phyloP scores from a whole-genome alignment of 176 grass and related monocot species.

The Thalia dealbata region DNA sequence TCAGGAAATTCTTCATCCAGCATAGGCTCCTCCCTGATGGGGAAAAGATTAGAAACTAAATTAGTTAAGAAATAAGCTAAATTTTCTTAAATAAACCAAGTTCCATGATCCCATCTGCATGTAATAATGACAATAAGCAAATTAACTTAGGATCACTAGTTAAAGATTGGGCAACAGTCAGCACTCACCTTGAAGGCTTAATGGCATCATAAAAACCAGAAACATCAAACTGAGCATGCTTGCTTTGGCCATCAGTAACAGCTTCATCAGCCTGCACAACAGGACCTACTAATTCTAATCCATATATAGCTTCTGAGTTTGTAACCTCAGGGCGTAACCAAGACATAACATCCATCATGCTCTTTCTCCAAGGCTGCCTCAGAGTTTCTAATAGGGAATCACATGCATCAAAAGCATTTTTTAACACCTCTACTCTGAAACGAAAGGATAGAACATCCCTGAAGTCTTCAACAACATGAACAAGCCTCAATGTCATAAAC shows the following conservation, averaged over 20 bases:
- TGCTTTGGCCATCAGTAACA: conserved; percentile 22
- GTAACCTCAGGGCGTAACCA: conserved; percentile 76
- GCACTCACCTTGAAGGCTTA: conserved; percentile 50
- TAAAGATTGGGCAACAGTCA: neutral
- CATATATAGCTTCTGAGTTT: conserved; percentile 56
- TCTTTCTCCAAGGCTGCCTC: conserved; percentile 81
- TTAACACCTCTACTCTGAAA: conserved; percentile 61
- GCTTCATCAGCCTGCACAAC: conserved; percentile 16
- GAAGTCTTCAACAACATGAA: conserved; percentile 21
- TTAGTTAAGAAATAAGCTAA: conserved; percentile 20
- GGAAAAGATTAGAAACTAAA: conserved; percentile 20
- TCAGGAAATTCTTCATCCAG: conserved; percentile 54
- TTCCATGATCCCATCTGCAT: neutral
- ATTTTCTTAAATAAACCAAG: conserved; percentile 3
- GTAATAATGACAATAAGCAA: neutral
- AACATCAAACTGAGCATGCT: conserved; percentile 59
- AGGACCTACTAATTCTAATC: conserved; percentile 22
- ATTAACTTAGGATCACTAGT: neutral
- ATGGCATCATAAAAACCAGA: conserved; percentile 72
- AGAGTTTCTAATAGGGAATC: conserved; percentile 58
- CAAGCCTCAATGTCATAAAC: conserved; percentile 39
- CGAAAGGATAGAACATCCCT: conserved; percentile 18
- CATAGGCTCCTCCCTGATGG: conserved; percentile 29
- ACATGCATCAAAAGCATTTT: conserved; percentile 42
- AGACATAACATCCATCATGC: conserved; percentile 72